phyloP scores from a whole-genome alignment of 2,329 filamentous ascomycete species.

The Hansfordia pulvinata region DNA sequence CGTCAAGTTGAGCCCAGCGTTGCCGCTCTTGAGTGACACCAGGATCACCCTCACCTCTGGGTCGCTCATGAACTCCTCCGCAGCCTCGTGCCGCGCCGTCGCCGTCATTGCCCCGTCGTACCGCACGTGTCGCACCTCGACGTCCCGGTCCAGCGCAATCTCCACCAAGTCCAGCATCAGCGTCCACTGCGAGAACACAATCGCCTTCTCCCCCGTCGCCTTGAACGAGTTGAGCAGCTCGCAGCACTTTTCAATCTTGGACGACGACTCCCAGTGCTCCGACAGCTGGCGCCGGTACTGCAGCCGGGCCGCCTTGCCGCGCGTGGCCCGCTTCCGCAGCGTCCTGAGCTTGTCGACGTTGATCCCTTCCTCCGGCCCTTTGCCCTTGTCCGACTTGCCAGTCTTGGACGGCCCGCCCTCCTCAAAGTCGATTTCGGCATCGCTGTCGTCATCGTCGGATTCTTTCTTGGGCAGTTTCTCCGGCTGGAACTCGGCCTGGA shows the following conservation, averaged over 20 bases:
- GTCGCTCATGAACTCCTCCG: conserved; percentile 50
- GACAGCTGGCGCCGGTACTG: conserved; percentile 57
- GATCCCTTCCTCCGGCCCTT: conserved; percentile 25
- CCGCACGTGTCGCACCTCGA: conserved; percentile 44
- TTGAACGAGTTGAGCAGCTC: conserved; percentile 42
- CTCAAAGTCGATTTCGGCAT: conserved; percentile 10
- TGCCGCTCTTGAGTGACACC: conserved; percentile 67
- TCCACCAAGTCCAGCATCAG: conserved; percentile 66
- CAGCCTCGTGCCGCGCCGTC: conserved; percentile 49
- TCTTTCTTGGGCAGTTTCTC: conserved; percentile 23
- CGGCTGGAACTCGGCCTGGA: conserved; percentile 59
- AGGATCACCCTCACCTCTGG: conserved; percentile 54
- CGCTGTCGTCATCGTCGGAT: conserved; percentile 19
- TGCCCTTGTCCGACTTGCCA: conserved; percentile 19
- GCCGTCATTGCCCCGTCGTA: conserved; percentile 69
- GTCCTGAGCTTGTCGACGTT: conserved; percentile 19
- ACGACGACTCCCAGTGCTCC: conserved; percentile 58
- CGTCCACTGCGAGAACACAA: conserved; percentile 75
- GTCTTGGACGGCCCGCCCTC: conserved; percentile 3
- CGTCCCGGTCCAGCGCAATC: conserved; percentile 46
- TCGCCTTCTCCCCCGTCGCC: conserved; percentile 53
- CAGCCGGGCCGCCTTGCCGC: conserved; percentile 49
- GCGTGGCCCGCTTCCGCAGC: conserved; percentile 52
- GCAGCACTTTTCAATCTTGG: conserved; percentile 59
- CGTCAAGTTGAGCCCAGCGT: conserved; percentile 76